Evolutionary conservation across 2,329 filamentous ascomycete genomes (phyloP).

Genomic region (Cordyceps cicadae): DNA sequence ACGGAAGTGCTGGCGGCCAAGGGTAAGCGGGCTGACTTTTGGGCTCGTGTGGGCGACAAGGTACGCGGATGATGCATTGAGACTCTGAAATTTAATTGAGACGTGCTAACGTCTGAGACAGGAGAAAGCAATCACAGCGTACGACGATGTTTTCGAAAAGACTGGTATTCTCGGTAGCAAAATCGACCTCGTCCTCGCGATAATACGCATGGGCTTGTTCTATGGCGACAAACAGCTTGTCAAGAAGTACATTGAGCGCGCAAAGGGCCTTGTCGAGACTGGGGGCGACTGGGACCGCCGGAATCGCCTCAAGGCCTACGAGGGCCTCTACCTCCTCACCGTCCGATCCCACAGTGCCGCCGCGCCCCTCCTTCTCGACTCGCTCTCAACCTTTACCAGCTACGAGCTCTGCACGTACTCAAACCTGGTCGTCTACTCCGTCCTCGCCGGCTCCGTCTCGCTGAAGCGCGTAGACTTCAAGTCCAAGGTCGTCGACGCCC

Average conservation of each 20-base stretch:
- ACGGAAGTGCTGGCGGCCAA: slow-evolving; percentile 88
- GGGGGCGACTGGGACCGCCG: slow-evolving; percentile 98
- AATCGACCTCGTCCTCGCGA: slow-evolving; percentile 92
- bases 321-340: slow-evolving; percentile 86
- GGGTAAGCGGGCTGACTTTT: slow-evolving; percentile 94
- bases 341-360: slow-evolving; percentile 83
- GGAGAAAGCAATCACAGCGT: slow-evolving; percentile 90
- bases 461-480: slow-evolving; percentile 98
- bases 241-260: slow-evolving; percentile 88
- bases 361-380: slow-evolving; percentile 90
- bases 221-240: slow-evolving; percentile 88
- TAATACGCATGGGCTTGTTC: slow-evolving; percentile 92
- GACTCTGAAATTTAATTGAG: too few relatives aligned
- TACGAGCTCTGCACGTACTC: slow-evolving; percentile 98
- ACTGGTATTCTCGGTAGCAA: slow-evolving; percentile 94
- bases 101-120: slow-evolving; percentile 29
- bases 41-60: slow-evolving; percentile 93
- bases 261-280: slow-evolving; percentile 81
- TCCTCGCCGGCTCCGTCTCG: slow-evolving; percentile 87
- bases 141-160: slow-evolving; percentile 92
- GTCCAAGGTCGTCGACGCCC: slow-evolving; percentile 95
- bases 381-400: slow-evolving; percentile 94
- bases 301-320: slow-evolving; percentile 97
- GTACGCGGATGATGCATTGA: slow-evolving; percentile 35
- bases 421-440: slow-evolving; percentile 86